A percentile compares a stretch with the other conserved stretches of the same genome.
Evolutionary conservation across 176 grass and related monocot species (phyloP).

Genomic region (Bromus sterilis): DNA sequence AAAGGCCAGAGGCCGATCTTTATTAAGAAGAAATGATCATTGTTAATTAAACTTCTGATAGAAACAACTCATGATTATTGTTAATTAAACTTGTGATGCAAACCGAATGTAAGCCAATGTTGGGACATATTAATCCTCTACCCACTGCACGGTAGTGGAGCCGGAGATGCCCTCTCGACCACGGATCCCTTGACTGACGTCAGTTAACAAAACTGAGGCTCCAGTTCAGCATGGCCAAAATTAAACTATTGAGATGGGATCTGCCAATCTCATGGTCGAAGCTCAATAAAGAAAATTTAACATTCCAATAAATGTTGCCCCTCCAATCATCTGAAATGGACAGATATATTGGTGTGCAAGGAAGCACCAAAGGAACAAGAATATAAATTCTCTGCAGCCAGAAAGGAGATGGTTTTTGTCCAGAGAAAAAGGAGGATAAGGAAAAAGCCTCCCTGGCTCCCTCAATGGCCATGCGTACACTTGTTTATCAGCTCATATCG

Average conservation of each 20-base stretch:
- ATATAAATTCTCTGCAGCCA: neutral
- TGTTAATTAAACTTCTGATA: no score
- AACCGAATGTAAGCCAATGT: neutral
- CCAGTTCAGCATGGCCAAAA: neutral
- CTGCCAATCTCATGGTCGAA: neutral
- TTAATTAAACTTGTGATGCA: neutral
- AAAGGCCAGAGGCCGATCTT: no score
- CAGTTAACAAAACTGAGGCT: neutral
- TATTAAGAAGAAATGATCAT: no score
- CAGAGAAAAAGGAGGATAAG: neutral
- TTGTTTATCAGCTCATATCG: slow-evolving; percentile 22
- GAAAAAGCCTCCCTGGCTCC: neutral
- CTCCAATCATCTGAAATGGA: neutral
- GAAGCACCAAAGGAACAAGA: neutral
- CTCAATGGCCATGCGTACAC: neutral
- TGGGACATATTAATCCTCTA: slow-evolving; percentile 9
- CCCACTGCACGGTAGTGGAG: neutral
- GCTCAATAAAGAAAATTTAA: neutral
- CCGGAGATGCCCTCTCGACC: neutral
- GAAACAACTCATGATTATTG: neutral
- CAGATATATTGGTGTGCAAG: neutral
- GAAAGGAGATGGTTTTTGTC: neutral
- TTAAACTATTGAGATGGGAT: neutral
- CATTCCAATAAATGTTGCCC: neutral
- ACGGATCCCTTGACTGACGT: neutral